Conservation (phyloP, 2,329 filamentous ascomycete genomes). For the Talaromyces sp. region DNA sequence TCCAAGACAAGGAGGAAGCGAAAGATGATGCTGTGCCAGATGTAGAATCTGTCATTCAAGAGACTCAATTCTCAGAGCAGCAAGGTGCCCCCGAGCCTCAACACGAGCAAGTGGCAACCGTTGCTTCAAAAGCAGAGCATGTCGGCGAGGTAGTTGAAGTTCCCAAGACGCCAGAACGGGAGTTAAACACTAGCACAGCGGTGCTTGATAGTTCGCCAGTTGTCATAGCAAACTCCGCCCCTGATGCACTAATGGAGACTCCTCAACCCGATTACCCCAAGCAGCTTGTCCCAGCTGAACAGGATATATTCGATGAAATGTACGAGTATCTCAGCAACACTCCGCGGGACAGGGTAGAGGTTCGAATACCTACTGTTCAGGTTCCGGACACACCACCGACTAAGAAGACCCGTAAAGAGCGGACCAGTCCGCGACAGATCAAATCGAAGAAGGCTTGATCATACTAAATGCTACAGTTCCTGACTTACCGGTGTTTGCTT, state of each 20-base stretch:
- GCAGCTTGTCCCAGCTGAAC: background rate
- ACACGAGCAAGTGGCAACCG: background rate
- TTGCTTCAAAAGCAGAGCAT: background rate
- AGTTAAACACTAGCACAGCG: background rate
- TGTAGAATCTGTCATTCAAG: constrained; percentile 2
- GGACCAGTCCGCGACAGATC: constrained; percentile 10
- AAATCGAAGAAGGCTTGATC: constrained; percentile 7
- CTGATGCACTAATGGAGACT: background rate
- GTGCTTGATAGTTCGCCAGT: background rate
- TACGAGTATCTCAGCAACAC: background rate
- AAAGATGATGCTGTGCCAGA: background rate
- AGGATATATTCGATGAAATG: constrained; percentile 11
- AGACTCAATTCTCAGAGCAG: constrained; percentile 7
- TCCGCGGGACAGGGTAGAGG: constrained; percentile 2
- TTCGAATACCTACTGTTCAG: constrained; percentile 24
- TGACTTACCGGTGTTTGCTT: background rate
- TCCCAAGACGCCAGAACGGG: constrained; percentile 1
- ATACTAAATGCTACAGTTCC: background rate
- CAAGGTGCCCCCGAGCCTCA: background rate
- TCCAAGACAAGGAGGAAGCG: background rate
- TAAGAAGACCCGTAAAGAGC: background rate
- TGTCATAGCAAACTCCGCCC: background rate
- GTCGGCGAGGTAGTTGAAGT: background rate
- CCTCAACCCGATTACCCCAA: background rate
- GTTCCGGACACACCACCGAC: constrained; percentile 27